Evolutionary conservation across 371 early-diverging fungal species (phyloP), one percentile per base, ranked within the genome.

Genomic region (Mortierella polycephala): DNA sequence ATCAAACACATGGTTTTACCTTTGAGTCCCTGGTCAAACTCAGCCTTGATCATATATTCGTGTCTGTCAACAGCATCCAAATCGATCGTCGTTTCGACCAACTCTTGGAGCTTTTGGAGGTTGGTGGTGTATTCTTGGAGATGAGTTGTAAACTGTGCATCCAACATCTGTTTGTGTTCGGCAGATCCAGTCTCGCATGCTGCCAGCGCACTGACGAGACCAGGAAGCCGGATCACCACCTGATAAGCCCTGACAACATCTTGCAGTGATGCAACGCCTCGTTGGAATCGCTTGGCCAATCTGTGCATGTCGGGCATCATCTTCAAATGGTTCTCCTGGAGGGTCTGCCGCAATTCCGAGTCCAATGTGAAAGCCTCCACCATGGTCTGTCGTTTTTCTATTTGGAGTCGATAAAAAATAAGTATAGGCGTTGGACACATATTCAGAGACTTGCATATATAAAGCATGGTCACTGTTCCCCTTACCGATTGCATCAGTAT

Each of bases 191-290:
- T 74, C 46, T 62, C 62, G 54, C 75, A 83, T 1, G 69, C 70
- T n/a, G 85, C 75, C 7, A 98, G 81, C 0, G 84, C 84, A 6
- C 85, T 84, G 16, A 87, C 62, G 9, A 98, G 82, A 1, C 67
- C 84, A 4, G 97, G 96, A 8, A 98, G 80, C 6, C 88, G 85
- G n/a, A 92, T 81, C 2, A 94, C 85, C 0, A 95, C 92, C 79
- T 98, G 97, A 82, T 98, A 96, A 5, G 95, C 86, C 8, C 98
- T 88, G 9, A 97, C 90, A 0, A 96, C 93, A 74, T 98, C 99
- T 84, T 94, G 94, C n/a, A 97, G 75, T 4, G 82, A 85, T 2
- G 96, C 96, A n/a, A 81, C 88, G 8, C 92, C 92, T 23, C 92
- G 86, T 71, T 91, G 91, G 66, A 98, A 94, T 37, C 92, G 87